Base-by-base conservation (phyloP, 306 rosid species). In the Lithocarpus polystachyus region DNA sequence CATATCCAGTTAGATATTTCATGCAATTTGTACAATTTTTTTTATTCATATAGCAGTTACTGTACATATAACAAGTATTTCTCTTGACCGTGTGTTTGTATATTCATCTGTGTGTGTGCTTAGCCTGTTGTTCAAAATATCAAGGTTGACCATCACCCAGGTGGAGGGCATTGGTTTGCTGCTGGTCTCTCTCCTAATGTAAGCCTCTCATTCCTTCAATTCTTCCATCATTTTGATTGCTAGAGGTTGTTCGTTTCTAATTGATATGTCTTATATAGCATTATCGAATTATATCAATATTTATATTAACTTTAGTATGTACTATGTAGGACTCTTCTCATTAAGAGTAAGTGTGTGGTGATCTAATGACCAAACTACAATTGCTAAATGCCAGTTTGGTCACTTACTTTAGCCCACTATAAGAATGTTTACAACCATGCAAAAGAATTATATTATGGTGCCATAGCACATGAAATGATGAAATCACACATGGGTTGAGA, bases 91-190 rank as follows among this genome's bases (percentile, higher is more conserved):
- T 55, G 85, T 75, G 54, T 80, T 40, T 59, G 17, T 77, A 68
- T 77, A 64, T 64, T 75, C 83, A 22, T 83, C 17, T 85, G 56
- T 81, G 56, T 74, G 73, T 70, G 71, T 77, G 73, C n/a, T 77
- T 59, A 77, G 99, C 90, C 92, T 19, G 99, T 93, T 79, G 87
- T 86, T 82, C 97, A 93, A 81, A 90, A 85, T 80, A 77, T 96
- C 64, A 90, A 88, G 88, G 99, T 96, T 83, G 98, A 93, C 82
- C 96, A 91, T 91, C 97, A 96, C 81, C 97, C 94, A 5, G 99
- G 97, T 81, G 98, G 93, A 77, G 99, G 99, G 68, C 98, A 96
- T 85, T 91, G 99, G 99, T 96, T 96, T 90, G 98, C 98, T 65
- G 98, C 99, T 82, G 98, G 98, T 80, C 89, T 96, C 86, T 96